Base-by-base conservation (phyloP, 2,329 filamentous ascomycete genomes). In the Hymenoscyphus linearis region DNA sequence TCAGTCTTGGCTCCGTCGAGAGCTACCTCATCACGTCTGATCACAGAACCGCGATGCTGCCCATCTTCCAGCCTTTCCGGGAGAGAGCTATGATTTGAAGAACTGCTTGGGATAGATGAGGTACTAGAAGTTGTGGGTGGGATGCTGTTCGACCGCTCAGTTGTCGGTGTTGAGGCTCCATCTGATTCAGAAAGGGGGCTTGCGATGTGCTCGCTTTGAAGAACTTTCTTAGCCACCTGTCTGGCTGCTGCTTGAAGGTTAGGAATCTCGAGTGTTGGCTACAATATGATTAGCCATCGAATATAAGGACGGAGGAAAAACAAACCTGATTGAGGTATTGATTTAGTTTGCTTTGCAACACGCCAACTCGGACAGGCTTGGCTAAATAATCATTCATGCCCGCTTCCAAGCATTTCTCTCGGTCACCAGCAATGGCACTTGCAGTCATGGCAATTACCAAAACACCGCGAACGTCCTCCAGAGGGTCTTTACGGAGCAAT, bases 401-500 rank as follows among this genome's bases (percentile, higher is more conserved):
- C 1, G 91, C 91, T 56, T 92, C 91, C n/a, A 97, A 78, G 68
- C 93, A 97, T 76, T 96, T 97, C 73, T 98, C 93, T 55, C 93
- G 83, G 72, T 98, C 93, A 18, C 93, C 93, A 72, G 95, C 90
- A 64, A 98, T 98, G 2, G 93, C 93, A 27, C 88, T 93, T 1
- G 93, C 93, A 0, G 93, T 98, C 93, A 98, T 97, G 59, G 93
- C 93, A 68, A 98, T 97, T 55, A 98, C 90, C n/a, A 97, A 79
- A 1, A 96, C 85, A 66, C 90, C 87, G 58, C 90, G 83, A 12
- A 98, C 91, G 7, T 84, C 83, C 37, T 91, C 87, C 62, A 91
- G 83, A 0, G 84, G 74, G 73, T 97, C 92, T 67, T 85, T 85
- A 10, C 93, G 87, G 52, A 97, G 85, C 61, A 91, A 82, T 66